These are phyloP conservation scores for Zasmidium cellare DNA, from an alignment of 2,329 filamentous ascomycete genomes.

Conservation along the genomic window DNA sequence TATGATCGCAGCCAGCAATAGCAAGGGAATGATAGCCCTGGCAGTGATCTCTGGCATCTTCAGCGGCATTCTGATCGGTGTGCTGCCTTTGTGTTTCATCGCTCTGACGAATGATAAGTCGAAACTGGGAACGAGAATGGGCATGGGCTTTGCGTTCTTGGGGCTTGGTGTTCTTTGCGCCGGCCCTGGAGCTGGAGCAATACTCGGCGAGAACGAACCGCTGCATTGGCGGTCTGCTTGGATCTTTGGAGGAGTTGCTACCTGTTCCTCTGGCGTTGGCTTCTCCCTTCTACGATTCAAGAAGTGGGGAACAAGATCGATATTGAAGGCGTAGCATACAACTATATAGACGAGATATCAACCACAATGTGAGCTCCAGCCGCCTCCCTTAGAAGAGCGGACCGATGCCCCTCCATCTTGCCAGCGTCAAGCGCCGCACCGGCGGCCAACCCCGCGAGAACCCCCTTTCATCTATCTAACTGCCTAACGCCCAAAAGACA, in stretches of 20 bases:
- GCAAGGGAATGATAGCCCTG: conserved; percentile 30
- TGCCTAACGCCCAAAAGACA: no score
- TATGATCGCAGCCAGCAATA: conserved; percentile 9
- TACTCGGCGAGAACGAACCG: neutral
- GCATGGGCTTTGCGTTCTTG: neutral
- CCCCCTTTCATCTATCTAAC: no score
- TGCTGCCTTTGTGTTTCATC: conserved; percentile 38
- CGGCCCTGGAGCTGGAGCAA: neutral
- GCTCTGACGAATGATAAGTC: conserved; percentile 36
- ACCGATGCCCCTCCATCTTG: no score
- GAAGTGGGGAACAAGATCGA: no score
- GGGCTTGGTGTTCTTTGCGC: neutral
- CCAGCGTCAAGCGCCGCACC: no score
- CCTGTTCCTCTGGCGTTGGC: no score
- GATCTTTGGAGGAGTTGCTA: conserved; percentile 40
- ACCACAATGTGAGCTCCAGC: no score
- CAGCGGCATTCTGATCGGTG: conserved; percentile 38
- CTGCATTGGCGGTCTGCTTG: conserved; percentile 31
- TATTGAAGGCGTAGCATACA: no score
- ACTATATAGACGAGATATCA: no score
- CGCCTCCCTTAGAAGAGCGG: no score
- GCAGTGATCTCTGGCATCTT: conserved; percentile 39
- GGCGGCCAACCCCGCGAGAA: no score
- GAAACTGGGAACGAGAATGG: neutral
- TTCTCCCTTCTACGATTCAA: no score